phyloP scores from a whole-genome alignment of 129 eudicot genomes.

The Saposhnikovia divaricata region DNA sequence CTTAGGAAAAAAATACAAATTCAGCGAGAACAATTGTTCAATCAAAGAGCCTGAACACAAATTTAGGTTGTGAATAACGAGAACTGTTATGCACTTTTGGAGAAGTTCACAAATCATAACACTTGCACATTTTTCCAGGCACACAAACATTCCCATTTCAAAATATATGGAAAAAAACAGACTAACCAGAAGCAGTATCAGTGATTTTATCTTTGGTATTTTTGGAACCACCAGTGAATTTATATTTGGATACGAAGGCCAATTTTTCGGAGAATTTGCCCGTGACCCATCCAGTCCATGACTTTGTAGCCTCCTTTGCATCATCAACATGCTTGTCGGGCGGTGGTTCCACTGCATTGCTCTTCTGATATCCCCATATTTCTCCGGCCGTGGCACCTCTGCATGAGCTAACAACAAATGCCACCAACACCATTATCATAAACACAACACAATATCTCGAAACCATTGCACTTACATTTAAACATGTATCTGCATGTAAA shows the following conservation, averaged over 20 bases:
- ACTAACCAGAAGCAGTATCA: slow-evolving; percentile 24
- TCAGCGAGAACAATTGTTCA: too few species aligned
- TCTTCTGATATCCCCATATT: slow-evolving; percentile 13
- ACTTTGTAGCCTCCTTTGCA: slow-evolving; percentile 30
- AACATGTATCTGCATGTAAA: background rate
- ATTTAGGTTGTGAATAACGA: too few species aligned
- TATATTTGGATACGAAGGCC: slow-evolving; percentile 16
- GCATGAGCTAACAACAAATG: slow-evolving; percentile 8
- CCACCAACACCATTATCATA: slow-evolving; percentile 11
- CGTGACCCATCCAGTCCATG: slow-evolving; percentile 78
- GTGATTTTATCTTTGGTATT: slow-evolving; percentile 32
- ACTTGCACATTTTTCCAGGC: background rate
- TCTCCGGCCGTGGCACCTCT: slow-evolving; percentile 10
- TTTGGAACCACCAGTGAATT: slow-evolving; percentile 26
- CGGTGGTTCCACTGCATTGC: slow-evolving; percentile 6
- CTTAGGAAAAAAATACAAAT: too few species aligned
- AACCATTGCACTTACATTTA: background rate
- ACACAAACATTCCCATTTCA: background rate
- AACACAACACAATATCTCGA: background rate
- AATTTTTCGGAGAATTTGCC: slow-evolving; percentile 53
- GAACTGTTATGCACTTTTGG: too few species aligned
- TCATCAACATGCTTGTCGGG: slow-evolving; percentile 16
- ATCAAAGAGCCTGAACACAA: too few species aligned
- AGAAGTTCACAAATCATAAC: too few species aligned
- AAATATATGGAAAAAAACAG: background rate